phyloP scores from a whole-genome alignment of 768 basidiomycete species.

The Russula ochroleuca region DNA sequence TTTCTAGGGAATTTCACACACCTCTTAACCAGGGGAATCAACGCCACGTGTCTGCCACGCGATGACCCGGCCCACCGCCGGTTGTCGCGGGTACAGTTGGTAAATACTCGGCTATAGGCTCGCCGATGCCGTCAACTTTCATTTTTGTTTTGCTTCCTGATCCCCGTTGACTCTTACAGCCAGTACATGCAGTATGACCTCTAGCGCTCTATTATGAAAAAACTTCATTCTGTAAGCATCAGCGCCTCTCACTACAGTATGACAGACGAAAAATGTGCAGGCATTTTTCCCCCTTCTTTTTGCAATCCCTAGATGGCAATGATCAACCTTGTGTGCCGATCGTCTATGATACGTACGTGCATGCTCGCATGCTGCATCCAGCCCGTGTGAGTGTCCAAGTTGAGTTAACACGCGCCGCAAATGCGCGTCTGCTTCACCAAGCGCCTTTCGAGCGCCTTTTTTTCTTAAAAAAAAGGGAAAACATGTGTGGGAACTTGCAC shows the following conservation, averaged over 20 bases:
- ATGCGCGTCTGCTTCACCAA: not conserved
- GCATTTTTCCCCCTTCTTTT: not conserved
- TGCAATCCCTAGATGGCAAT: slow-evolving; percentile 5
- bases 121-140: not conserved
- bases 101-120: slow-evolving; percentile 1
- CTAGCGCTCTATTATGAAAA: not conserved
- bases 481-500: not conserved
- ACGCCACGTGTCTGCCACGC: slow-evolving; percentile 15
- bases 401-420: slow-evolving; percentile 1
- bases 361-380: not conserved
- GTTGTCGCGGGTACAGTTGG: not conserved
- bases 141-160: slow-evolving; percentile 10
- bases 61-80: not conserved
- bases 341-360: not conserved
- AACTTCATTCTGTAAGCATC: too few relatives aligned
- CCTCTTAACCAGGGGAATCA: not conserved
- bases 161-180: slow-evolving; percentile 2
- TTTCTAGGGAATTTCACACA: slow-evolving; percentile 8
- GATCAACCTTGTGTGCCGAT: not conserved
- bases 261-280: not conserved
- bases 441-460: not conserved
- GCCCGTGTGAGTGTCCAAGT: not conserved
- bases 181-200: not conserved
- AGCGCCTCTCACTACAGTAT: not conserved
- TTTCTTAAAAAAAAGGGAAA: not conserved